Evolutionary conservation across 1,284 basidiomycete genomes (phyloP), one percentile per base, ranked within the genome.

Genomic region (Rhodotorula sp.): DNA sequence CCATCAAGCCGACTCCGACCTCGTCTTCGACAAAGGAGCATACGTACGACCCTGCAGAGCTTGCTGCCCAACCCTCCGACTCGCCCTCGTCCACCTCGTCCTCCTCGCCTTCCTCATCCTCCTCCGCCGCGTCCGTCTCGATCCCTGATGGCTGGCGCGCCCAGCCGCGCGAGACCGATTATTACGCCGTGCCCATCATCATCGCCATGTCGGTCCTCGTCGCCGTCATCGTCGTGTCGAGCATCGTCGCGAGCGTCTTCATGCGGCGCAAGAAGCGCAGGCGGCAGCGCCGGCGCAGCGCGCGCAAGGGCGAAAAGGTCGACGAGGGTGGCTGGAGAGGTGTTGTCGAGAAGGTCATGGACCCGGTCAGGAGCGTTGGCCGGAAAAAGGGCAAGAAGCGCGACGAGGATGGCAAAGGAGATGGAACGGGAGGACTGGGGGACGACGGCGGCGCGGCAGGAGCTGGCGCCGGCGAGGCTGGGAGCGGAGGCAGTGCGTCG

Each of bases 101-200:
- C 25, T 3, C 50, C 7, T 52, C 55, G 17, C 10, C 53, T 1
- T 13, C 48, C 52, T 4, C 49, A 10, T 27, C 60, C 7, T 9
- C 61, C 10, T 10, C 57, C 1, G 9, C 61, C 8, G 25, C 58
- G 3, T n/a, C 49, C 19, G 49, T 72, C 52, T 52, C 53, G 27
- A 71, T 75, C 27, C 74, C 74, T 17, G 49, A 49, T 10, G 74
- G 74, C 2, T 75, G 74, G 74, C 64, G 65, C n/a, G 58, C 72
- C 12, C 49, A 56, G 19, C 60, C 67, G 12, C 61, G 74, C 34
- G 67, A 71, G 25, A 76, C 75, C 2, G 50, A 67, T n/a, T 74
- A 60, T 55, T 76, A 76, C 67, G 72, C 72, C 61, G 73, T 76
- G 7, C 75, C 73, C 13, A 64, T 76, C 64, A 74, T 76, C 45